These are phyloP conservation scores for Pinus albicaulis DNA, from an alignment of 75 land plant genomes.

Conservation along the genomic window DNA sequence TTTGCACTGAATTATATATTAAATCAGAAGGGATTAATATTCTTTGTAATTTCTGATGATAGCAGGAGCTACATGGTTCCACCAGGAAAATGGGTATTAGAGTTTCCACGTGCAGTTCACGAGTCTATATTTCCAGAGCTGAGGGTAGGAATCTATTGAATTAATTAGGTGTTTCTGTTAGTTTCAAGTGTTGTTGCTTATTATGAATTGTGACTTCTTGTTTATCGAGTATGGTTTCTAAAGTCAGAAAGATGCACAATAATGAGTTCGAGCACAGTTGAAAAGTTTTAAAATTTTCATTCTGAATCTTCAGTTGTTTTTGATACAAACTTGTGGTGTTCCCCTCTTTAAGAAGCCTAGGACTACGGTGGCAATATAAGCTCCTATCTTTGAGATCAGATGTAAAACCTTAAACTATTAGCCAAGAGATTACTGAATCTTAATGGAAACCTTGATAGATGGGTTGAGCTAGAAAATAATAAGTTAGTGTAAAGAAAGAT, in stretches of 20 bases:
- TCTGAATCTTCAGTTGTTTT: neutral
- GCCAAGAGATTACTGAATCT: neutral
- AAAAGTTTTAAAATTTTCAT: neutral
- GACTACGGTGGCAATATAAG: neutral
- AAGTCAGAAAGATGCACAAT: neutral
- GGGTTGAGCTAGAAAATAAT: too few species aligned
- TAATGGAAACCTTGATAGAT: neutral
- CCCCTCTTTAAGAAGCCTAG: neutral
- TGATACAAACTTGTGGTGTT: neutral
- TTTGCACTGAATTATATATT: neutral
- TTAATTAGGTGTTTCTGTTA: neutral
- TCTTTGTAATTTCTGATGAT: constrained; percentile 3
- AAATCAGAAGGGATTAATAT: neutral
- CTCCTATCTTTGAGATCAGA: neutral
- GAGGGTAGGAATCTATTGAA: constrained; percentile 25
- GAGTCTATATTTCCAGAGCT: constrained; percentile 42
- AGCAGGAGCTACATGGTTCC: constrained; percentile 33
- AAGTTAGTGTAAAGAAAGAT: neutral
- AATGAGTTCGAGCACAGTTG: neutral
- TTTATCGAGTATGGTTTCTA: neutral
- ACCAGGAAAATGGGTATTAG: constrained; percentile 37
- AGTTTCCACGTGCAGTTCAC: constrained; percentile 41
- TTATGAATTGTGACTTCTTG: neutral
- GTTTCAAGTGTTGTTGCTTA: neutral
- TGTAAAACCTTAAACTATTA: neutral